Conservation (phyloP, 2,329 filamentous ascomycete genomes). For the Fusarium chlamydosporum region DNA sequence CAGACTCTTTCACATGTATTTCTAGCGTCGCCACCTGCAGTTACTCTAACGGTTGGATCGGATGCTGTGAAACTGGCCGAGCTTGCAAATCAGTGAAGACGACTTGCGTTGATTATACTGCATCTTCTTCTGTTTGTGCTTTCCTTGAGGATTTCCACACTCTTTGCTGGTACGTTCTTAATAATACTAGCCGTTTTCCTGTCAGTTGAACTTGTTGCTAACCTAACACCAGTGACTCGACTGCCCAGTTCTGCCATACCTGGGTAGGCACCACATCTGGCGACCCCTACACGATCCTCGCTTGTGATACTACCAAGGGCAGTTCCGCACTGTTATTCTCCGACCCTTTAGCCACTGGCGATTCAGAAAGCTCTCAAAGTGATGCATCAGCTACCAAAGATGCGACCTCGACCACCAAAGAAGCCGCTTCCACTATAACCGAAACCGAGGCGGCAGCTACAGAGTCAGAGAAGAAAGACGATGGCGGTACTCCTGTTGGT, state of each 20-base stretch:
- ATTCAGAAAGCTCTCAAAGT: constrained; percentile 20
- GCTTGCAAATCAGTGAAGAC: constrained; percentile 53
- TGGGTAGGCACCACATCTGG: constrained; percentile 49
- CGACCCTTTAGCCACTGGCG: constrained; percentile 48
- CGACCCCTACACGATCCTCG: constrained; percentile 48
- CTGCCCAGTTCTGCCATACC: constrained; percentile 49
- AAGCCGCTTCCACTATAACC: constrained; percentile 18
- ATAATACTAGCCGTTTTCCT: background rate
- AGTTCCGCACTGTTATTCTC: constrained; percentile 51
- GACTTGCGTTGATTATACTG: constrained; percentile 52
- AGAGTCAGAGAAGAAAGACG: constrained; percentile 51
- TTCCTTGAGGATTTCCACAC: constrained; percentile 53
- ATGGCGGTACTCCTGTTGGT: constrained; percentile 53
- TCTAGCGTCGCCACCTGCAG: constrained; percentile 49
- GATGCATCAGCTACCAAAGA: constrained; percentile 26
- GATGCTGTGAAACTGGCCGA: constrained; percentile 53
- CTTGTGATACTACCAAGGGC: constrained; percentile 49
- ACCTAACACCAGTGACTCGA: constrained; percentile 32
- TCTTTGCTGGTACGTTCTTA: constrained; percentile 54
- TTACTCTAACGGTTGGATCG: constrained; percentile 48
- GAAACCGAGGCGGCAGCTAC: constrained; percentile 21
- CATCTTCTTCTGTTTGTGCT: constrained; percentile 47
- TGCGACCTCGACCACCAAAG: constrained; percentile 19
- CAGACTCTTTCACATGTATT: constrained; percentile 53
- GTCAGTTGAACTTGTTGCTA: constrained; percentile 6